Conservation (phyloP, 805 yeast species). For the Wilhelminamyces savonicus region DNA sequence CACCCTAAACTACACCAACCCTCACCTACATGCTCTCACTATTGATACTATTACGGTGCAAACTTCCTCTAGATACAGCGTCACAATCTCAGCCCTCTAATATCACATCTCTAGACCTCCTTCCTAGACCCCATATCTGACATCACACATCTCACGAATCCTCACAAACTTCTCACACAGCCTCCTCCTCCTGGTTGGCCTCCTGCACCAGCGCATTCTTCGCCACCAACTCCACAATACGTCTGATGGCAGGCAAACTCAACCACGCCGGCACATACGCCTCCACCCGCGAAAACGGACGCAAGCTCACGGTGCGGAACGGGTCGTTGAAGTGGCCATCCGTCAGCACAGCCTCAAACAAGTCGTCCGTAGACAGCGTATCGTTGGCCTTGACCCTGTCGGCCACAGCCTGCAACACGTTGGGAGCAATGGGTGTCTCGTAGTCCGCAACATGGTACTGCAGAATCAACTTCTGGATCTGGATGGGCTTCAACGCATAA, state of each 20-base stretch:
- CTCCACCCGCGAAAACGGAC: constrained; percentile 77
- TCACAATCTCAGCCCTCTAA: too few relatives aligned
- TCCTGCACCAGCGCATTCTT: constrained; percentile 74
- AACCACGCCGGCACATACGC: constrained; percentile 95
- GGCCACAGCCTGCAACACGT: constrained; percentile 75
- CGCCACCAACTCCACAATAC: constrained; percentile 83
- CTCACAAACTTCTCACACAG: too few relatives aligned
- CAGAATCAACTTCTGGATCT: constrained; percentile 84
- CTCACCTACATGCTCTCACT: too few relatives aligned
- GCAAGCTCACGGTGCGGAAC: constrained; percentile 62
- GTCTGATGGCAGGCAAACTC: constrained; percentile 80
- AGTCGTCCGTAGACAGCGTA: constrained; percentile 49
- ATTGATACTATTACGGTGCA: too few relatives aligned
- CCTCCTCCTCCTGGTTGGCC: constrained; percentile 9
- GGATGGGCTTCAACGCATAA: constrained; percentile 89
- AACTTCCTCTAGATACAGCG: too few relatives aligned
- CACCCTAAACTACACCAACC: too few relatives aligned
- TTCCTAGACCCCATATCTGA: too few relatives aligned
- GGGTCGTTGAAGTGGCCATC: constrained; percentile 81
- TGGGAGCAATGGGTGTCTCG: constrained; percentile 84
- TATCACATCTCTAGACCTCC: too few relatives aligned
- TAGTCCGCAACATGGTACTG: constrained; percentile 91
- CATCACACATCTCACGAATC: too few relatives aligned
- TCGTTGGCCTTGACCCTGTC: constrained; percentile 62
- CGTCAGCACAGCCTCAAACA: constrained; percentile 62